phyloP scores from a whole-genome alignment of 768 basidiomycete genomes.

The Mycena leptocephala region DNA sequence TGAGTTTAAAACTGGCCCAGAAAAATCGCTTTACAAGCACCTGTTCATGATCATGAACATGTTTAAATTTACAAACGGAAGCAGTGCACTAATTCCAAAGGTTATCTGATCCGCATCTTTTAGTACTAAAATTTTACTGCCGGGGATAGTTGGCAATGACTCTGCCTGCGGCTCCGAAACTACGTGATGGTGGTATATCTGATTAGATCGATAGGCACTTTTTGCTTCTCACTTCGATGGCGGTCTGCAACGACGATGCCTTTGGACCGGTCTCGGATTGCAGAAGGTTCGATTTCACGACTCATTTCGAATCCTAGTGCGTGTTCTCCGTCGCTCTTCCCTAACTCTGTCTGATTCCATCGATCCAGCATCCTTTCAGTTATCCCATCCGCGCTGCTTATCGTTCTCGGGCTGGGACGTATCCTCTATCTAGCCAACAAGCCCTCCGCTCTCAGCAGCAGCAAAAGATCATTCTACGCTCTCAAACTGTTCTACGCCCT shows the following conservation, averaged over 20 bases:
- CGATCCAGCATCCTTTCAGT: constrained; percentile 9
- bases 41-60: too few species aligned
- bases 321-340: not conserved
- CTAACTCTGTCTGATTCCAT: not conserved
- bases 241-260: not conserved
- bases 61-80: too few species aligned
- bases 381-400: constrained; percentile 3
- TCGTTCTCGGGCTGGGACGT: not conserved
- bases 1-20: too few species aligned
- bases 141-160: too few species aligned
- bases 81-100: too few species aligned
- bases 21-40: too few species aligned
- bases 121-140: too few species aligned
- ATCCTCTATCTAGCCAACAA: not conserved
- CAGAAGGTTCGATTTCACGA: constrained; percentile 11
- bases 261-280: constrained; percentile 20
- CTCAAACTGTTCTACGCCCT: constrained; percentile 6
- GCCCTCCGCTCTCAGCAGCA: not conserved
- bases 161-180: too few species aligned
- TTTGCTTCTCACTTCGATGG: not conserved
- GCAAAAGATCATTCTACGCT: not conserved
- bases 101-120: too few species aligned
- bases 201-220: not conserved
- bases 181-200: too few species aligned
- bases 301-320: constrained; percentile 11